A percentile compares a stretch with the other conserved stretches of the same genome.
Evolutionary conservation across 2,329 filamentous ascomycete genomes (phyloP).

Genomic region (Proliferodiscus dingleyae): DNA sequence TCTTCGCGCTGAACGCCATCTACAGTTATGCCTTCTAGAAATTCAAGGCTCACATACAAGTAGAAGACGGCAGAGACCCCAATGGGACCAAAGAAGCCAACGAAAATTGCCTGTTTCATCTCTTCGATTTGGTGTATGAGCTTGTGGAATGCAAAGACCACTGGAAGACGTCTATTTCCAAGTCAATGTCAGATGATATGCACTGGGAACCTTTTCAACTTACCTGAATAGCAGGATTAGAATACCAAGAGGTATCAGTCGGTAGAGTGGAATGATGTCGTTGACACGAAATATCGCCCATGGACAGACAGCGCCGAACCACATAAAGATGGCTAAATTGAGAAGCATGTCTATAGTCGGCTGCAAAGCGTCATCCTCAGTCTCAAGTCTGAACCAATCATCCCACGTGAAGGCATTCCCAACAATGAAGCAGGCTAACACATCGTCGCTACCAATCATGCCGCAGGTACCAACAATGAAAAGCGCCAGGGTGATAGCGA

Average conservation of each 20-base stretch:
- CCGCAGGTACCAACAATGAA: conserved; percentile 86
- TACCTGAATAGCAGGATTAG: conserved; percentile 67
- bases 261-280: conserved; percentile 65
- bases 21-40: conserved; percentile 55
- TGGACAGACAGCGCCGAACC: conserved; percentile 82
- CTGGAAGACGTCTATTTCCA: conserved; percentile 55
- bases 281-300: conserved; percentile 69
- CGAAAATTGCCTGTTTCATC: conserved; percentile 70
- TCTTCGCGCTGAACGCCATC: conserved; percentile 60
- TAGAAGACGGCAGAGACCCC: conserved; percentile 90
- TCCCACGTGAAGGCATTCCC: conserved; percentile 91
- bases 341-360: conserved; percentile 93
- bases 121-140: conserved; percentile 76
- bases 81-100: conserved; percentile 90
- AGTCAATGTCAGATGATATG: neutral
- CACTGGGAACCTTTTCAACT: neutral
- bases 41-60: conserved; percentile 75
- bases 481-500: conserved; percentile 77
- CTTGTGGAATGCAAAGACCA: conserved; percentile 68
- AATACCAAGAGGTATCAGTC: conserved; percentile 68
- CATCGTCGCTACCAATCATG: conserved; percentile 87
- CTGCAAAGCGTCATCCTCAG: conserved; percentile 85
- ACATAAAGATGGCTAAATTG: conserved; percentile 77
- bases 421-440: conserved; percentile 87
- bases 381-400: conserved; percentile 89